Evolutionary conservation across 2,329 filamentous ascomycete genomes (phyloP).

Genomic region (Penicillium glabrum): DNA sequence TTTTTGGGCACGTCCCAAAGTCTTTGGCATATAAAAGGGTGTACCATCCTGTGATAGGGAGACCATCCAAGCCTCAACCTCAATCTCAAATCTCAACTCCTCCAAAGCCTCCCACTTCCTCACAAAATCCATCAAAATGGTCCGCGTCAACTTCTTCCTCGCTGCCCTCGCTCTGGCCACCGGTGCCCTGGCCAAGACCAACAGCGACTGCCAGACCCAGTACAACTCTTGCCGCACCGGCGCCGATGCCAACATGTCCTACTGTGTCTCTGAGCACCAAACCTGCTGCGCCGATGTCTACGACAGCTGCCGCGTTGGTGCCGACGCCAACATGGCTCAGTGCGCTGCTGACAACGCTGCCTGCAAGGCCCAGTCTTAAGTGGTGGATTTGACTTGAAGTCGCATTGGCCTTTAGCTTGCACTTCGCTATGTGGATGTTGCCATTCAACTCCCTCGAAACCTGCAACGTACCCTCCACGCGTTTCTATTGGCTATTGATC

Average conservation of each 20-base stretch:
- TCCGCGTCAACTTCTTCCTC: conserved; percentile 7
- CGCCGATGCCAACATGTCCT: conserved; percentile 7
- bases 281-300: conserved; percentile 5
- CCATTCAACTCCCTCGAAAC: neutral
- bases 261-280: conserved; percentile 5
- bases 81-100: neutral
- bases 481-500: neutral
- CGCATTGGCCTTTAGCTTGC: neutral
- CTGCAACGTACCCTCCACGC: neutral
- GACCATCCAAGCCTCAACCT: neutral
- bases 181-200: conserved; percentile 7
- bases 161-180: conserved; percentile 2
- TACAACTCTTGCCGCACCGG: conserved; percentile 7
- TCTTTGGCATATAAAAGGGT: neutral
- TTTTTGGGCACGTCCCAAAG: neutral
- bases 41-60: neutral
- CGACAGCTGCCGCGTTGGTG: conserved; percentile 6
- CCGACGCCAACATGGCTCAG: conserved; percentile 9
- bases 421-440: neutral
- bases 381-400: neutral
- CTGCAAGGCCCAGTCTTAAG: conserved; percentile 6
- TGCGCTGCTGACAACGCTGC: conserved; percentile 8
- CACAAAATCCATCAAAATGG: conserved; percentile 5
- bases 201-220: conserved; percentile 9
- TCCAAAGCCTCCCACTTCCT: neutral